Conservation (phyloP, 768 basidiomycete genomes). For the Russula sp. region DNA sequence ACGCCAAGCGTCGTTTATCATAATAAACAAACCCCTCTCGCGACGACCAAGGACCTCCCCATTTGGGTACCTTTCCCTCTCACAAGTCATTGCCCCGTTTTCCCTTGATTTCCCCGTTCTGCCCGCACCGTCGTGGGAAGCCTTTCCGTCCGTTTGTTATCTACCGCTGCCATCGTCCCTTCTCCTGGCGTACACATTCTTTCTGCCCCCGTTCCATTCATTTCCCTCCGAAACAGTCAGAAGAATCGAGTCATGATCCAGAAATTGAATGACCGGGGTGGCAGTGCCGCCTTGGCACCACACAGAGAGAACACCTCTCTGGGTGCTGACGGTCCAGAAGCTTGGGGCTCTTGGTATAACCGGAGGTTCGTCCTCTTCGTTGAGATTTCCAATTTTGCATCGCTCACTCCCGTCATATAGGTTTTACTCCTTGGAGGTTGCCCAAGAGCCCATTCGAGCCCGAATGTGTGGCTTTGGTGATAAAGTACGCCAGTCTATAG, state of each 20-base stretch:
- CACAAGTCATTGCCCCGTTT: too few relatives aligned
- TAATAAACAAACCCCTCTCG: too few relatives aligned
- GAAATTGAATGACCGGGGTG: conserved; percentile 46
- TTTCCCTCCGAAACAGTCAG: conserved; percentile 8
- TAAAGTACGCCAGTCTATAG: conserved; percentile 51
- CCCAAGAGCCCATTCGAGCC: conserved; percentile 85
- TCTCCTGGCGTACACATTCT: not conserved
- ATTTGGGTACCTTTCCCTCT: too few relatives aligned
- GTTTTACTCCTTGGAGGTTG: conserved; percentile 76
- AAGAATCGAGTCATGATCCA: conserved; percentile 50
- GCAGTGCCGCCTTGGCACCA: conserved; percentile 25
- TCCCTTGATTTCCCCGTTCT: too few relatives aligned
- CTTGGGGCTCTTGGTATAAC: conserved; percentile 68
- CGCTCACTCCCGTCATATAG: conserved; percentile 34
- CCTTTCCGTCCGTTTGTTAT: not conserved
- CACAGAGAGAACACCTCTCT: conserved; percentile 21
- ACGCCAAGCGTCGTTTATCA: too few relatives aligned
- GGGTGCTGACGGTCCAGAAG: conserved; percentile 40
- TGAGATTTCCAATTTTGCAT: not conserved
- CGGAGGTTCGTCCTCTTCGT: conserved; percentile 44
- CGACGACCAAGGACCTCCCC: too few relatives aligned
- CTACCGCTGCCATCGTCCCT: too few relatives aligned
- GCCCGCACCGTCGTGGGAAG: not conserved
- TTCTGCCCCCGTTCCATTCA: conserved; percentile 19
- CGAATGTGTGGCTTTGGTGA: conserved; percentile 97